Evolutionary conservation across 148 eudicot species (phyloP), one percentile per base, ranked within the genome.

Genomic region (Silene uniflora): DNA sequence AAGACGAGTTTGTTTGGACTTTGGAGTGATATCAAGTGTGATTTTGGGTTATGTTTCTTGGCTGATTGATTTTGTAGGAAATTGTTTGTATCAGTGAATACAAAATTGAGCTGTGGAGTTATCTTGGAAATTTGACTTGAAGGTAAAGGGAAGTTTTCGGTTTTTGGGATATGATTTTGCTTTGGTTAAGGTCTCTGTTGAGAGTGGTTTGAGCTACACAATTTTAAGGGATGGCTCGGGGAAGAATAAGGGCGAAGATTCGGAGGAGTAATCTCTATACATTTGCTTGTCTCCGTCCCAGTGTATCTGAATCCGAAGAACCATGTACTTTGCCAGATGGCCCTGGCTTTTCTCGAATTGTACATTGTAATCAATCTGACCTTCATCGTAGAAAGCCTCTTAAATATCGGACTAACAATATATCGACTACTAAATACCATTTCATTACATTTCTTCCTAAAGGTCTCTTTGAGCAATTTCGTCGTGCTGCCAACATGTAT

Each of bases 401-500:
- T 49, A 88, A 70, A 74, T 93, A 93, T 75, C 72, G 88, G 73
- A 27, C 91, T 5, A 93, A 93, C 32, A 89, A 90, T 80, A 93
- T 91, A 80, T 89, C 98, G 24, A 93, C 98, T 55, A 93, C 98
- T 4, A 93, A 93, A 69, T 93, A 91, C 76, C 91, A 86, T 62
- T 18, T 93, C 58, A 62, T 86, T 19, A 89, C 90, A 0, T 93
- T 89, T 78, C 77, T 93, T 69, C 98, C 98, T 1, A 93, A 93
- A 78, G 97, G 97, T n/a, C 83, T 87, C 0, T 93, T 89, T 73
- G 98, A 93, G 86, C 98, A 93, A 78, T 93, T 93, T 63, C 86
- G 97, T 4, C 98, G 98, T 42, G 98, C 93, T 60, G 98, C 98
- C 62, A 93, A 93, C 78, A 81, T 93, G 77, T 93, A 93, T 70